Percentiles rank a stretch among this genome's conserved stretches.
phyloP scores from a whole-genome alignment of 108 stramenopile genomes.

The Skeletonema menzelii region DNA sequence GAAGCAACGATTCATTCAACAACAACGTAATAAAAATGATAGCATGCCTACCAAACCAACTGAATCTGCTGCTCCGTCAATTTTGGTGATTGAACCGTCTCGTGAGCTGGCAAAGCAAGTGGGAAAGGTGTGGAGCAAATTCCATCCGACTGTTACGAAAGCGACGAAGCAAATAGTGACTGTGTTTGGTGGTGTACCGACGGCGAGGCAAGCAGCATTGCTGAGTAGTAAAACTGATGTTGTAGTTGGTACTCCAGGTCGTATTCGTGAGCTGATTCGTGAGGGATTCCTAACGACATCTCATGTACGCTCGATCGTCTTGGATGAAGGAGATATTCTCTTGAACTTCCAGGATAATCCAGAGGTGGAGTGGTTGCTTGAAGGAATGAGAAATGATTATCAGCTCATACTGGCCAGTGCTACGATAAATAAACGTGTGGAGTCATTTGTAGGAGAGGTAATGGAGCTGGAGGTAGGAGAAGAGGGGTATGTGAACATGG shows the following conservation, averaged over 20 bases:
- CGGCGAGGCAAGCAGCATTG: slow-evolving; percentile 44
- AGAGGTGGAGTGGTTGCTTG: slow-evolving; percentile 44
- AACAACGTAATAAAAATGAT: slow-evolving; percentile 37
- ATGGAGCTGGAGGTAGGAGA: slow-evolving; percentile 53
- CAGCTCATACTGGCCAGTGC: slow-evolving; percentile 57
- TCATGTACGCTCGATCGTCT: slow-evolving; percentile 36
- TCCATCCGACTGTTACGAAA: slow-evolving; percentile 40
- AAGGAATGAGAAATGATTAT: slow-evolving; percentile 55
- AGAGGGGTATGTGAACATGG: slow-evolving; percentile 44
- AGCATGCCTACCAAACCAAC: slow-evolving; percentile 9
- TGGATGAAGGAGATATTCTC: slow-evolving; percentile 55
- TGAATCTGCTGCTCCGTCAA: slow-evolving; percentile 43
- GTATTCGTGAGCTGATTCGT: slow-evolving; percentile 51
- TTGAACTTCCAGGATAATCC: slow-evolving; percentile 50
- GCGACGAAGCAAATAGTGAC: slow-evolving; percentile 36
- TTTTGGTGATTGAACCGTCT: slow-evolving; percentile 49
- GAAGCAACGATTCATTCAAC: slow-evolving; percentile 11
- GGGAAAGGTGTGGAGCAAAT: slow-evolving; percentile 44
- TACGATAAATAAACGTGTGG: slow-evolving; percentile 48
- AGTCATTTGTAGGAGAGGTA: slow-evolving; percentile 45
- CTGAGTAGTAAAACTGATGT: slow-evolving; percentile 53
- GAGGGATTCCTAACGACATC: slow-evolving; percentile 38
- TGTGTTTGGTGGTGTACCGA: slow-evolving; percentile 55
- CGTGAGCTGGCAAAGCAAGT: slow-evolving; percentile 53
- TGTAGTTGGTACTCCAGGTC: slow-evolving; percentile 54